phyloP scores from a whole-genome alignment of 257 asterid species.

The Nicotiana otophora region DNA sequence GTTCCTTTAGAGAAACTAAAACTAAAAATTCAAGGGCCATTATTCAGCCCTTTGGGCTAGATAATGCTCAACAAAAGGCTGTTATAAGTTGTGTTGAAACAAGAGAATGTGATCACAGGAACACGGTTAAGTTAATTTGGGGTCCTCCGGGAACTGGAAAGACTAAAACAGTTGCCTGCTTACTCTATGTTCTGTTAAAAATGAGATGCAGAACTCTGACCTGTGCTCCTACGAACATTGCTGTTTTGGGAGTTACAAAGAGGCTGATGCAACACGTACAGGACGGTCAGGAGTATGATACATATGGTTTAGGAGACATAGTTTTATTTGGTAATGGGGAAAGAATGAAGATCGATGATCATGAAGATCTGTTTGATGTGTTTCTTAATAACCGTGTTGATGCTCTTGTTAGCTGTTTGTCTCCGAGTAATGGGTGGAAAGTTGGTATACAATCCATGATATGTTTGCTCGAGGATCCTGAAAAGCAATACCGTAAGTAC shows the following conservation, averaged over 20 bases:
- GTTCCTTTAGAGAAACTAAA: not conserved
- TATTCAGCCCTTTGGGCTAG: slow-evolving; percentile 15
- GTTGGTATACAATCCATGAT: slow-evolving; percentile 23
- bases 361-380: slow-evolving; percentile 40
- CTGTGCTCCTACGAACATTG: slow-evolving; percentile 57
- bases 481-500: slow-evolving; percentile 20
- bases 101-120: slow-evolving; percentile 27
- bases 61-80: slow-evolving; percentile 37
- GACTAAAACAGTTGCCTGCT: slow-evolving; percentile 36
- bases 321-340: slow-evolving; percentile 45
- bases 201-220: slow-evolving; percentile 33
- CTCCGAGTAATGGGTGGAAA: slow-evolving; percentile 37
- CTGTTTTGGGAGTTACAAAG: slow-evolving; percentile 27
- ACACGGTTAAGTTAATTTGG: slow-evolving; percentile 38
- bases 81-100: slow-evolving; percentile 28
- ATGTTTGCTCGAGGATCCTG: slow-evolving; percentile 36
- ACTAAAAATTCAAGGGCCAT: not conserved
- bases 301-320: slow-evolving; percentile 47
- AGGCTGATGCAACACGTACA: slow-evolving; percentile 29
- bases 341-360: slow-evolving; percentile 41
- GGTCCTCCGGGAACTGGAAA: slow-evolving; percentile 61
- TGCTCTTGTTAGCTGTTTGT: slow-evolving; percentile 22
- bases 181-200: slow-evolving; percentile 22
- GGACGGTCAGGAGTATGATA: not conserved
- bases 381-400: slow-evolving; percentile 40